Percentiles rank a stretch among this genome's conserved stretches.
phyloP scores from a whole-genome alignment of 2,329 filamentous ascomycete genomes.

The Clarireedia monteithiana region DNA sequence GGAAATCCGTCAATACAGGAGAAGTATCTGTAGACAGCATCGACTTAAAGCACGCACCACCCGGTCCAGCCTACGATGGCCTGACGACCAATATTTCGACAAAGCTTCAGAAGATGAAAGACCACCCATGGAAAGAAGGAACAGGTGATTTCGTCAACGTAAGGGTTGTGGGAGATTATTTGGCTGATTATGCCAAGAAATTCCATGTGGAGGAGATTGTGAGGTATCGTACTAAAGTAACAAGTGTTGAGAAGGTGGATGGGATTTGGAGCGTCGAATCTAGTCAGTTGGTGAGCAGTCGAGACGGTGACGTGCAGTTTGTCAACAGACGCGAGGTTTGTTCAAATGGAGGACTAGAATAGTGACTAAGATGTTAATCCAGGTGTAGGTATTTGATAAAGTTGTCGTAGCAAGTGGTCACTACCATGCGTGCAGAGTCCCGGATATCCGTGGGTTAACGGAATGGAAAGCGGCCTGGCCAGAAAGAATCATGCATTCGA shows the following conservation, averaged over 20 bases:
- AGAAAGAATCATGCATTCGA: constrained; percentile 55
- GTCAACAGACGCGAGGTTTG: neutral
- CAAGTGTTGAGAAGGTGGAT: constrained; percentile 16
- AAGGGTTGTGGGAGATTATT: constrained; percentile 17
- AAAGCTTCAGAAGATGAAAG: constrained; percentile 19
- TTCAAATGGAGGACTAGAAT: too few relatives aligned
- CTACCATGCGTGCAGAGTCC: constrained; percentile 56
- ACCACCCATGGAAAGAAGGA: constrained; percentile 20
- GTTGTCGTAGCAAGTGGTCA: constrained; percentile 61
- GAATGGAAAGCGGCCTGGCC: constrained; percentile 49
- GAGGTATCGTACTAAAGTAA: constrained; percentile 21
- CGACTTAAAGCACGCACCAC: constrained; percentile 20
- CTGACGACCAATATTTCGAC: constrained; percentile 24
- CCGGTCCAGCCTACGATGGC: constrained; percentile 22
- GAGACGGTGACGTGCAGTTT: neutral
- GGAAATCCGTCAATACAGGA: neutral
- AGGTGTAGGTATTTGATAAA: constrained; percentile 45
- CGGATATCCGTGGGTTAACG: constrained; percentile 49
- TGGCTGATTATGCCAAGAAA: constrained; percentile 15
- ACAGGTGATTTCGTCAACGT: constrained; percentile 22
- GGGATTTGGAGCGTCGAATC: constrained; percentile 18
- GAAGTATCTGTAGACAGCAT: constrained; percentile 1
- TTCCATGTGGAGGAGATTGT: constrained; percentile 16
- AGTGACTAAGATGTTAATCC: neutral
- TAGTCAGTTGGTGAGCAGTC: constrained; percentile 10